Percentiles rank a stretch among this genome's conserved stretches.
Evolutionary conservation across 2,329 filamentous ascomycete species (phyloP).

Genomic region (Calonectria montana): DNA sequence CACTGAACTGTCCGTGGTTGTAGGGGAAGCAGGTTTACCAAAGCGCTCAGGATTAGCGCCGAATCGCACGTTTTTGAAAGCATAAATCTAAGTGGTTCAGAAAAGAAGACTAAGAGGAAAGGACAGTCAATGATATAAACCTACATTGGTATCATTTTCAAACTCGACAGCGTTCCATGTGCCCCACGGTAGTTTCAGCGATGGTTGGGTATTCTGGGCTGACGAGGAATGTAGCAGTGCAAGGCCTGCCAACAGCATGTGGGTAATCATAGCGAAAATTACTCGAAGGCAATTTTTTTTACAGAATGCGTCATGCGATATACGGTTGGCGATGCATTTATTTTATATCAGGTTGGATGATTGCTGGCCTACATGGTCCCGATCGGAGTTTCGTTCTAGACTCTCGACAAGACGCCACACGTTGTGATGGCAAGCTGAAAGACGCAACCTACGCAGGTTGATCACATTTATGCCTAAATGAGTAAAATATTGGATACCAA

Average conservation of each 20-base stretch:
- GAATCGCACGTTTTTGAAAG: slow-evolving; percentile 18
- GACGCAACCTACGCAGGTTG: not conserved
- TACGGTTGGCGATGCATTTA: not conserved
- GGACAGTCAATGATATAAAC: not conserved
- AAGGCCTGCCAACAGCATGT: not conserved
- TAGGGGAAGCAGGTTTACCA: not conserved
- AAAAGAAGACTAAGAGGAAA: not conserved
- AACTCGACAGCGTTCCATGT: not conserved
- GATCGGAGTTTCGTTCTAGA: not conserved
- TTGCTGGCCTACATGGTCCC: not conserved
- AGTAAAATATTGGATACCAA: not conserved
- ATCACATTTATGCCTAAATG: too few species aligned
- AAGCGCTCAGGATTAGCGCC: slow-evolving; percentile 12
- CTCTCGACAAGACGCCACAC: not conserved
- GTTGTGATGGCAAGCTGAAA: not conserved
- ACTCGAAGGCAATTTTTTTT: not conserved
- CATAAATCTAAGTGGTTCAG: slow-evolving; percentile 4
- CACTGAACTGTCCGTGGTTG: not conserved
- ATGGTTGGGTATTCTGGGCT: not conserved
- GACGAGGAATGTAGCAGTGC: not conserved
- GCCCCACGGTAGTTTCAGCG: not conserved
- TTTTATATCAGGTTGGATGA: not conserved
- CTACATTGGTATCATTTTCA: not conserved
- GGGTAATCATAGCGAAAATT: not conserved
- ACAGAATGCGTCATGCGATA: not conserved